A percentile compares a stretch with the other conserved stretches of the same genome.
phyloP scores from a whole-genome alignment of 768 basidiomycete genomes.

The Tephrocybe sp. region DNA sequence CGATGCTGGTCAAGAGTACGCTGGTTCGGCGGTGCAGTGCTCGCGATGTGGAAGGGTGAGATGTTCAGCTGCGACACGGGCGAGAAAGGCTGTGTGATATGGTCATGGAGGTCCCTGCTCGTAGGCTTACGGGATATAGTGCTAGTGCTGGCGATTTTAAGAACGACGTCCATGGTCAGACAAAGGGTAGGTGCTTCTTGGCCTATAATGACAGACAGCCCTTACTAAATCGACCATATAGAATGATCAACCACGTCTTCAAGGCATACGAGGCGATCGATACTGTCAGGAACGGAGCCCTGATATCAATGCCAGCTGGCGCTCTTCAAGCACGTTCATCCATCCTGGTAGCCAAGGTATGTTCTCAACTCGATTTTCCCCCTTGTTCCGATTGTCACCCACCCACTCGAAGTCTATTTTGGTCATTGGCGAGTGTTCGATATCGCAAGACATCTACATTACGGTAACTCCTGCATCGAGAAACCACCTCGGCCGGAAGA shows the following conservation, averaged over 20 bases:
- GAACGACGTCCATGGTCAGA: slow-evolving; percentile 50
- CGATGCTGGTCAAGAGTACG: slow-evolving; percentile 45
- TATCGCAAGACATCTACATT: slow-evolving; percentile 43
- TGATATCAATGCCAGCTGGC: slow-evolving; percentile 47
- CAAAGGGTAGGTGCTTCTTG: slow-evolving; percentile 36
- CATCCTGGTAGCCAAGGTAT: slow-evolving; percentile 41
- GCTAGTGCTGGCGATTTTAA: slow-evolving; percentile 53
- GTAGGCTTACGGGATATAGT: slow-evolving; percentile 52
- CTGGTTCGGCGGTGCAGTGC: slow-evolving; percentile 46
- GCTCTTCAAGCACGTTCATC: slow-evolving; percentile 52
- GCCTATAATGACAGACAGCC: neutral
- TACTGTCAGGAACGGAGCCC: slow-evolving; percentile 46
- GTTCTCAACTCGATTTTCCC: too few species aligned
- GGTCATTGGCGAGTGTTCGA: slow-evolving; percentile 51
- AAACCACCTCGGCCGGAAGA: slow-evolving; percentile 52
- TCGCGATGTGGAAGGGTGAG: slow-evolving; percentile 48
- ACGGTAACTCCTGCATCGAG: slow-evolving; percentile 48
- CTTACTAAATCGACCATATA: slow-evolving; percentile 9
- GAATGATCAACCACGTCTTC: slow-evolving; percentile 54
- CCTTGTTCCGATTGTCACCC: neutral
- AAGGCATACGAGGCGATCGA: slow-evolving; percentile 47
- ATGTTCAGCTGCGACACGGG: slow-evolving; percentile 47
- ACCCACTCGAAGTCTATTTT: slow-evolving; percentile 50
- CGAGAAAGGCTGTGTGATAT: slow-evolving; percentile 47
- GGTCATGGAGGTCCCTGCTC: slow-evolving; percentile 47